Evolutionary conservation across 768 basidiomycete genomes (phyloP).

Genomic region (Rhodosporidiobolus odoratus): DNA sequence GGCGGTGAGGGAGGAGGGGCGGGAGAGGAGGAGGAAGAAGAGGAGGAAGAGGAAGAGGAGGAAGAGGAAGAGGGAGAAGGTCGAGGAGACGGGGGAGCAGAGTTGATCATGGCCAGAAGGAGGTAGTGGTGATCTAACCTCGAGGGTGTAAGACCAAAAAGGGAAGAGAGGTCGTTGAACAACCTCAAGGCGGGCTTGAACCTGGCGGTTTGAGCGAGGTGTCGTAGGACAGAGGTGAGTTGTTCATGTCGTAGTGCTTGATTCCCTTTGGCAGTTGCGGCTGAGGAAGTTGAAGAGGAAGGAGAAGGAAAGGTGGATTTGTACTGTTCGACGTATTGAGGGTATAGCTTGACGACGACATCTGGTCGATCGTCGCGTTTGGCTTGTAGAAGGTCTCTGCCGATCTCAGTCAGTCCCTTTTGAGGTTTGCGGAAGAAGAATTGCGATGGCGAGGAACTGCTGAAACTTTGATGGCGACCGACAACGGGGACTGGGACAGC

Average conservation of each 20-base stretch:
- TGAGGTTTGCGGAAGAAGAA: constrained; percentile 29
- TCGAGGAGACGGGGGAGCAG: neutral
- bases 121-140: too few relatives aligned
- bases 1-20: neutral
- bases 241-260: neutral
- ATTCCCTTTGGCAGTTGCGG: neutral
- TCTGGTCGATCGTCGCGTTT: constrained; percentile 10
- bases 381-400: constrained; percentile 8
- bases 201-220: neutral
- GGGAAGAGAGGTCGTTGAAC: constrained; percentile 10
- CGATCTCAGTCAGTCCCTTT: constrained; percentile 3
- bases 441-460: neutral
- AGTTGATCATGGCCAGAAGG: too few relatives aligned
- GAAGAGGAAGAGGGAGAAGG: neutral
- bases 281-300: neutral
- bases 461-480: neutral
- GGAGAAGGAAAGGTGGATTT: neutral
- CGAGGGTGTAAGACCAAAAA: too few relatives aligned
- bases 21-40: neutral
- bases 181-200: constrained; percentile 5
- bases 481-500: neutral
- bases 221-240: constrained; percentile 1
- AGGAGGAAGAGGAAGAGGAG: neutral
- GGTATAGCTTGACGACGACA: constrained; percentile 31
- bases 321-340: constrained; percentile 9